Base-by-base conservation (phyloP, 176 grass and related monocot genomes). In the Lolium rigidum region DNA sequence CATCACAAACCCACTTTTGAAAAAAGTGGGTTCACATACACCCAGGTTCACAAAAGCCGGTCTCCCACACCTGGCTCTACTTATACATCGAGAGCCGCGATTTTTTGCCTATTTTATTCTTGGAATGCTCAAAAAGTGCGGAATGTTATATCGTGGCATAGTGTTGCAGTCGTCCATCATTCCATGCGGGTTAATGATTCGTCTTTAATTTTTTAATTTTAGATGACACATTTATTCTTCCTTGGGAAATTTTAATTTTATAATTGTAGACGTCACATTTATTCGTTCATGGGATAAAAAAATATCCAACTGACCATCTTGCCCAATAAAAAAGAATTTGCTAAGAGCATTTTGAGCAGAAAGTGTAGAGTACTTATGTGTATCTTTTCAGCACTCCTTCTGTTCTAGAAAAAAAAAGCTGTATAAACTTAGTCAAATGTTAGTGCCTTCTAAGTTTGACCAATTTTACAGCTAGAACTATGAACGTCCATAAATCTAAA, bases 101-200 rank as follows among this genome's bases (percentile, higher is more conserved):
- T 4, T 70, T 88, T 87, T 72, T 74, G 4, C 0, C 41, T 76
- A 62, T 85, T 90, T 84, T 72, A 69, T 62, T 66, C 54, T 59
- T 12, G 39, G 15, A 49, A 17, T 22, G 2, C 16, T 90, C 5
- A 74, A 83, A 91, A 82, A 93, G 80, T 18, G 22, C 35, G 0
- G 11, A 73, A 79, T 68, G 12, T 77, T 87, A 67, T 75, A 20
- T 58, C 0, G 2, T 79, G 37, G 13, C 9, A 14, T 51, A 87
- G 77, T 70, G 63, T 66, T 2, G 31, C 14, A 12, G 15, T 57
- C 78, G 60, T 63, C 64, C 4, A 11, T 35, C 69, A 48, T 31
- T 31, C 16, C 69, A 78, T 44, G 5, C 4, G 20, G 15, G 60
- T 80, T 68, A 75, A 66, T 17, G 26, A 66, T 66, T 66, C 63